Conservation (phyloP, 495 filamentous ascomycete species). For the Hypoxylon lienhwacheense region DNA sequence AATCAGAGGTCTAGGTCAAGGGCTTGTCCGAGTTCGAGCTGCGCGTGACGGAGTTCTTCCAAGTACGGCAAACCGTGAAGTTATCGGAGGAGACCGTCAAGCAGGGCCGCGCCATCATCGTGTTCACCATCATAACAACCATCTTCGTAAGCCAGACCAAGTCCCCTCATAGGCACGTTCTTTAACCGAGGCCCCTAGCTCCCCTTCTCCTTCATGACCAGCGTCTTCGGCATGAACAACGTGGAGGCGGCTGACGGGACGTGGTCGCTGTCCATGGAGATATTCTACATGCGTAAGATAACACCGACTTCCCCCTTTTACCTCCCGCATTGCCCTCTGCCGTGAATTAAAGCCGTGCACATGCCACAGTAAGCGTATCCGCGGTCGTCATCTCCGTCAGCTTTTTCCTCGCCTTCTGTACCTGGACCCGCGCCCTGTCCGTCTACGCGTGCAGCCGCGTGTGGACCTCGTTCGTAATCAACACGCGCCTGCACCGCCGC, state of each 20-base stretch:
- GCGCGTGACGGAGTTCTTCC: conserved; percentile 63
- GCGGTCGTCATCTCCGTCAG: conserved; percentile 40
- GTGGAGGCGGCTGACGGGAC: conserved; percentile 34
- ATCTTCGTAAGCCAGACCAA: conserved; percentile 46
- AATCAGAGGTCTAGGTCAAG: conserved; percentile 33
- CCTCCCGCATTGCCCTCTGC: too few relatives aligned
- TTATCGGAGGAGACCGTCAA: conserved; percentile 60
- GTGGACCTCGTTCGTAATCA: conserved; percentile 8
- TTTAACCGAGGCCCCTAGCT: conserved; percentile 22
- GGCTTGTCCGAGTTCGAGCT: conserved; percentile 63
- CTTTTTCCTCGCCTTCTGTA: conserved; percentile 39
- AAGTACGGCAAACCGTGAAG: conserved; percentile 58
- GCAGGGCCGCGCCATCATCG: conserved; percentile 63
- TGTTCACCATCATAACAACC: conserved; percentile 66
- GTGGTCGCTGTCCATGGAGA: conserved; percentile 30
- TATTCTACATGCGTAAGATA: conserved; percentile 43
- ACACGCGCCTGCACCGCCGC: conserved; percentile 22
- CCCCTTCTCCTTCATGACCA: conserved; percentile 47
- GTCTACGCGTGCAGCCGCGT: conserved; percentile 21
- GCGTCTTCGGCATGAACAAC: conserved; percentile 50
- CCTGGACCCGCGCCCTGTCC: conserved; percentile 21
- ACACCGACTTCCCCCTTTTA: too few relatives aligned
- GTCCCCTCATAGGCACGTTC: not conserved
- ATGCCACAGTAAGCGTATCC: conserved; percentile 37
- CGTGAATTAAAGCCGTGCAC: too few relatives aligned